A percentile compares a stretch with the other conserved stretches of the same genome.
Conservation (phyloP, 345 rosid genomes). For the Psidium friedrichsthalianum region DNA sequence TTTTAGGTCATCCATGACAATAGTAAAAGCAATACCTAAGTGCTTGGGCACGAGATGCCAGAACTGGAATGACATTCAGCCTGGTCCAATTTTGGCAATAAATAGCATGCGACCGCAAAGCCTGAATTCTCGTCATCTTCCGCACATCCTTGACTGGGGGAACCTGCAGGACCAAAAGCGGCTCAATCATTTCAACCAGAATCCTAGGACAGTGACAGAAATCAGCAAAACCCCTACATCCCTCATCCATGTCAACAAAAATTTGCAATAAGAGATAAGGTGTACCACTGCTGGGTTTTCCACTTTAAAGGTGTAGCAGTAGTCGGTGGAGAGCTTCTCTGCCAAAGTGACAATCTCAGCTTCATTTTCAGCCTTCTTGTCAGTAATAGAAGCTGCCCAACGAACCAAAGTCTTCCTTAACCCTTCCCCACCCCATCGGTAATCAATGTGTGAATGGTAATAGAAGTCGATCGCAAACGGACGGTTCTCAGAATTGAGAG, state of each 20-base stretch:
- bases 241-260: not conserved
- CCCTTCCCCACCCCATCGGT: conserved; percentile 99
- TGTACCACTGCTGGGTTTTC: conserved; percentile 56
- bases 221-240: not conserved
- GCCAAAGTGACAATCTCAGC: conserved; percentile 54
- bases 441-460: conserved; percentile 92
- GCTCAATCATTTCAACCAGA: not conserved
- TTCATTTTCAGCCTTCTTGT: conserved; percentile 34
- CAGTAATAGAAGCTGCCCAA: conserved; percentile 60
- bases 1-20: not conserved
- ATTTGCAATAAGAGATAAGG: not conserved
- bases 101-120: conserved; percentile 73
- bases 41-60: conserved; percentile 89
- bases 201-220: not conserved
- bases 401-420: conserved; percentile 86
- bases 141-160: conserved; percentile 79
- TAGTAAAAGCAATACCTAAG: conserved; percentile 42
- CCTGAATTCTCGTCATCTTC: conserved; percentile 79
- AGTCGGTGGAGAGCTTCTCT: conserved; percentile 81
- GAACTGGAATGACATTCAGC: conserved; percentile 71
- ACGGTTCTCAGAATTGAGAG: conserved; percentile 48
- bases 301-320: conserved; percentile 72
- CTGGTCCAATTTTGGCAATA: conserved; percentile 76
- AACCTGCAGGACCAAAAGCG: conserved; percentile 28
- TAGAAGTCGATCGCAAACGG: conserved; percentile 78